phyloP scores from a whole-genome alignment of 208 protist species.

The Crithidia bombi region DNA sequence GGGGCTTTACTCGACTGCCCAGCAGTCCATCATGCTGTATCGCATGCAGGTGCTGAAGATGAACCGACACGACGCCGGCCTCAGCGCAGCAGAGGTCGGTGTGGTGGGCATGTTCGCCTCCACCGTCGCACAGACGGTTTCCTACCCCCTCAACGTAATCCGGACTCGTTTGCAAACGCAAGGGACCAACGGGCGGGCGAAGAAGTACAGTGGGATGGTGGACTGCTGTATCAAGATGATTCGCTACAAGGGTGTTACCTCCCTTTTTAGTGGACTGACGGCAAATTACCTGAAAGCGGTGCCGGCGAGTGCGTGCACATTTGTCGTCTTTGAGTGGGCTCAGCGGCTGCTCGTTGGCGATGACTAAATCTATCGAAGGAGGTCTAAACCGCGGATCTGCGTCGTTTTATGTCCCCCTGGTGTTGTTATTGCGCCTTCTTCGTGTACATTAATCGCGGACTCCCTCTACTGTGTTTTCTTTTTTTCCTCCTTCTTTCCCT shows the following conservation, averaged over 20 bases:
- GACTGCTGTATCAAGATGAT: constrained; percentile 90
- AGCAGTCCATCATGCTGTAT: constrained; percentile 88
- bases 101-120: constrained; percentile 81
- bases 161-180: constrained; percentile 91
- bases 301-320: constrained; percentile 83
- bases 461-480: neutral
- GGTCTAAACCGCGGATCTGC: too few species aligned
- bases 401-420: too few species aligned
- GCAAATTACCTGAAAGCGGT: constrained; percentile 92
- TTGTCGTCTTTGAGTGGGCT: constrained; percentile 86
- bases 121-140: constrained; percentile 84
- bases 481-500: neutral
- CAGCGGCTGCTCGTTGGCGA: constrained; percentile 70
- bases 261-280: constrained; percentile 88
- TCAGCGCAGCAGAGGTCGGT: constrained; percentile 75
- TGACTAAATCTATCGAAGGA: constrained; percentile 59
- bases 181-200: constrained; percentile 77
- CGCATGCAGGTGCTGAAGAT: constrained; percentile 67
- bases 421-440: too few species aligned
- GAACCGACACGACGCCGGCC: constrained; percentile 66
- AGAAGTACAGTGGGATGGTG: constrained; percentile 83
- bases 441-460: constrained; percentile 5
- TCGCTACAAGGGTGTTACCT: constrained; percentile 68
- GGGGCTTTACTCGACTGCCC: constrained; percentile 85
- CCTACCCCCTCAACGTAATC: constrained; percentile 92